Evolutionary conservation across 192 early-diverging fungal species (phyloP).

Genomic region (Coemansia asiatica): DNA sequence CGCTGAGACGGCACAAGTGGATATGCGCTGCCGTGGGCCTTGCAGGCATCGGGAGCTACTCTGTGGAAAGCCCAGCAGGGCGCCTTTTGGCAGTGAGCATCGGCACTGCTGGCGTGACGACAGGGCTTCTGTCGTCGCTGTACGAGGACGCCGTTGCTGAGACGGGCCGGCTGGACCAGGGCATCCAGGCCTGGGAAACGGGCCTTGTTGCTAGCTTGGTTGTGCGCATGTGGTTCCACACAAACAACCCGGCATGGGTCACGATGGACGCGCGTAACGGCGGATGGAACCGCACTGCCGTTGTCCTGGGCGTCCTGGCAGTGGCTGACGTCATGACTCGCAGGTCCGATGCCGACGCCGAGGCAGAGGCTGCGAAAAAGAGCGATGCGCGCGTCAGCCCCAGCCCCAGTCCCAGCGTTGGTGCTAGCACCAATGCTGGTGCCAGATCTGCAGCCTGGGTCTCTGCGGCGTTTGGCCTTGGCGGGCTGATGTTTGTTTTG

Average conservation of each 20-base stretch:
- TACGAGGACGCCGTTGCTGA: slow-evolving; percentile 55
- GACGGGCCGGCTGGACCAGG: slow-evolving; percentile 61
- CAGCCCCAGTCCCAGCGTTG: slow-evolving; percentile 9
- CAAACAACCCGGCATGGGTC: slow-evolving; percentile 83
- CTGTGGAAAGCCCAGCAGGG: slow-evolving; percentile 56
- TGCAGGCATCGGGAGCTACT: slow-evolving; percentile 64
- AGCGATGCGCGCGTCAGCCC: slow-evolving; percentile 18
- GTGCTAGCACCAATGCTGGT: no score
- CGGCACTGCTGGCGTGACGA: slow-evolving; percentile 60
- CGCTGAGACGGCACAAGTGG: slow-evolving; percentile 58
- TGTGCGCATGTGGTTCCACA: slow-evolving; percentile 73
- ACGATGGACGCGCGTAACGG: slow-evolving; percentile 74
- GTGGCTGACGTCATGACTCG: slow-evolving; percentile 60
- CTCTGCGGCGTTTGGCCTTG: slow-evolving; percentile 61
- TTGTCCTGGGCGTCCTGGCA: slow-evolving; percentile 64
- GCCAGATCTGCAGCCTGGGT: slow-evolving; percentile 38
- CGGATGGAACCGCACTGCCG: slow-evolving; percentile 67
- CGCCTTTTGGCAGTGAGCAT: slow-evolving; percentile 62
- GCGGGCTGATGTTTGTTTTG: slow-evolving; percentile 66
- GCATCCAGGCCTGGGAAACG: slow-evolving; percentile 64
- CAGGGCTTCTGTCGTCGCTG: slow-evolving; percentile 62
- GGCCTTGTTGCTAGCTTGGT: slow-evolving; percentile 69
- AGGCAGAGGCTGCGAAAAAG: slow-evolving; percentile 36
- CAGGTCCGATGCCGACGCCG: slow-evolving; percentile 21
- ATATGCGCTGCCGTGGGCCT: slow-evolving; percentile 61